Evolutionary conservation across 164 flowering plant genomes (phyloP).

Genomic region (Vitis amurensis): DNA sequence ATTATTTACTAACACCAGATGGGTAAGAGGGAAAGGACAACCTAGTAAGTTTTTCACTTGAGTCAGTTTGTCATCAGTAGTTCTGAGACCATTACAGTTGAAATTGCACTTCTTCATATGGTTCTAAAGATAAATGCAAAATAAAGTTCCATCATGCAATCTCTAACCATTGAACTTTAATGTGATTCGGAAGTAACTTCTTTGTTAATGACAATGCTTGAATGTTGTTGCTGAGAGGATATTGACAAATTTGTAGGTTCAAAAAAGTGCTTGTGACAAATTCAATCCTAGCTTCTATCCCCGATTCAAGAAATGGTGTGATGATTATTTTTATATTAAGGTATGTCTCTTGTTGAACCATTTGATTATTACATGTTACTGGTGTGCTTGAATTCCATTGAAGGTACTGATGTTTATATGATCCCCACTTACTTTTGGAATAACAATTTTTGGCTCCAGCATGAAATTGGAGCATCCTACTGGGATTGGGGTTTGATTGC

Average conservation of each 20-base stretch:
- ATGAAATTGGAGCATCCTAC: too few species aligned
- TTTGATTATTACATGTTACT: not conserved
- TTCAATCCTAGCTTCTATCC: conserved; percentile 95
- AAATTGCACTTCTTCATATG: too few species aligned
- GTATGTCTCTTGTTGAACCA: conserved; percentile 30
- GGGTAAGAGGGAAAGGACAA: too few species aligned
- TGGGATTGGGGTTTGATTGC: too few species aligned
- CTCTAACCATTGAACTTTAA: too few species aligned
- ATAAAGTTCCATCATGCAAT: too few species aligned
- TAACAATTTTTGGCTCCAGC: too few species aligned
- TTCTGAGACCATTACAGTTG: too few species aligned
- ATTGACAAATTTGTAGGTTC: conserved; percentile 47
- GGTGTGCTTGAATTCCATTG: not conserved
- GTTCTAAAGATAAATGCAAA: too few species aligned
- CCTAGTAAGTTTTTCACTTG: too few species aligned
- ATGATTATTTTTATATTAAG: conserved; percentile 94
- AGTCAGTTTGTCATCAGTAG: too few species aligned
- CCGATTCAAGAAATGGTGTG: conserved; percentile 99
- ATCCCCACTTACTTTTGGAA: not conserved
- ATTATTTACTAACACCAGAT: too few species aligned
- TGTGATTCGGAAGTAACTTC: not conserved
- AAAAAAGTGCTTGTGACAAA: conserved; percentile 90
- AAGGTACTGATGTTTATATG: not conserved
- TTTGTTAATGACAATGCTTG: not conserved
- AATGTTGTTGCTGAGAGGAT: not conserved